Evolutionary conservation across 1,139 yeast species (phyloP).

Genomic region (Williopsis jadinii): DNA sequence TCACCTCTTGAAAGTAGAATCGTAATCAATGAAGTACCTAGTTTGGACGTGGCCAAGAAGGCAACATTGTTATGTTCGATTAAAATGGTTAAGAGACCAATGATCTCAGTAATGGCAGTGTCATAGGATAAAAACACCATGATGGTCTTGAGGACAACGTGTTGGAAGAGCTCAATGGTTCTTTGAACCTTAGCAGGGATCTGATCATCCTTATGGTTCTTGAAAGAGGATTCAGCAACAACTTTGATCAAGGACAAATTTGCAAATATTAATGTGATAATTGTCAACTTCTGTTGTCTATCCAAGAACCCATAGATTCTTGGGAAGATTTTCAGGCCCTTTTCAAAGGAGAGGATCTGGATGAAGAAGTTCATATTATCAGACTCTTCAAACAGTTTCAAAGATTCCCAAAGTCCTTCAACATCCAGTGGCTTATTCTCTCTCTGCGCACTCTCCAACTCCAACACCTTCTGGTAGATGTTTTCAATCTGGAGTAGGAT

Average conservation of each 20-base stretch:
- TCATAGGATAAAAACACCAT: constrained; percentile 77
- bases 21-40: constrained; percentile 82
- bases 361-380: constrained; percentile 73
- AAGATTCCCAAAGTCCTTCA: constrained; percentile 66
- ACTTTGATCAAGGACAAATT: constrained; percentile 79
- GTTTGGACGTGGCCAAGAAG: constrained; percentile 71
- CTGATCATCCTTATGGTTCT: constrained; percentile 42
- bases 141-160: constrained; percentile 77
- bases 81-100: constrained; percentile 70
- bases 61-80: constrained; percentile 69
- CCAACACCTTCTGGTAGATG: constrained; percentile 71
- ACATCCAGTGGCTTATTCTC: constrained; percentile 49
- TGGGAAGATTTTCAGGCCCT: constrained; percentile 84
- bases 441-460: constrained; percentile 79
- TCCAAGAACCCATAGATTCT: constrained; percentile 80
- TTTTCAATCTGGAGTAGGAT: constrained; percentile 50
- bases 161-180: constrained; percentile 73
- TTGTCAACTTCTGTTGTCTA: constrained; percentile 71
- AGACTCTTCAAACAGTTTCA: constrained; percentile 54
- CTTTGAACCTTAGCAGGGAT: constrained; percentile 52
- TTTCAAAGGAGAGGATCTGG: constrained; percentile 76
- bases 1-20: constrained; percentile 90
- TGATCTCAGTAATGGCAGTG: constrained; percentile 72
- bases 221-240: constrained; percentile 71
- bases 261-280: constrained; percentile 74